Conservation (phyloP, 192 early-diverging fungal genomes). For the Tieghemiomyces parasiticus region DNA sequence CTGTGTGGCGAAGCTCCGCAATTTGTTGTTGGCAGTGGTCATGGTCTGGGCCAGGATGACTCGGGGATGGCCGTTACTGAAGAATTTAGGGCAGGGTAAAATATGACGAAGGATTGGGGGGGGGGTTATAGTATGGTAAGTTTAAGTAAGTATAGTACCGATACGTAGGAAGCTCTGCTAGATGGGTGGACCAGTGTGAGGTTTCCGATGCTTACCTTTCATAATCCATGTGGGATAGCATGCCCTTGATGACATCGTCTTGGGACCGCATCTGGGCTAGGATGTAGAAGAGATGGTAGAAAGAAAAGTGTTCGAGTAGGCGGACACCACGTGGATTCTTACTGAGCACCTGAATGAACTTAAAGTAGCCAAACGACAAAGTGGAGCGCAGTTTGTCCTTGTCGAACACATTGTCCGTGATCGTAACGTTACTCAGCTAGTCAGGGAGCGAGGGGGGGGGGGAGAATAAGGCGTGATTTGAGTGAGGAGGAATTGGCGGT, state of each 20-base stretch:
- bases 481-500: too few species aligned
- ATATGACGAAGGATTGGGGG: neutral
- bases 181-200: too few species aligned
- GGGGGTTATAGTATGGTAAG: too few species aligned
- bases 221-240: constrained; percentile 4
- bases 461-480: too few species aligned
- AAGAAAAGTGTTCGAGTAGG: constrained; percentile 1
- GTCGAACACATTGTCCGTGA: neutral
- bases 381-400: neutral
- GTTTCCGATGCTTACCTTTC: neutral
- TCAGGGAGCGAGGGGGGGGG: too few species aligned
- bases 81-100: neutral
- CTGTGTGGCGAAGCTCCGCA: neutral
- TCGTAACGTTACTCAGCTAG: neutral
- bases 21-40: neutral
- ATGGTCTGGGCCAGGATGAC: neutral
- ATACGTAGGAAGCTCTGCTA: too few species aligned
- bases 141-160: too few species aligned
- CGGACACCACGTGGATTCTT: neutral
- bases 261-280: constrained; percentile 5
- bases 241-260: constrained; percentile 8
- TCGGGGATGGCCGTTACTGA: constrained; percentile 3
- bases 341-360: neutral
- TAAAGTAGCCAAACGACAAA: constrained; percentile 6
- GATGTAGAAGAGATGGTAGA: constrained; percentile 3